Base-by-base conservation (phyloP, 441 rosid genomes). In the Bocquillonia castaneifolia region DNA sequence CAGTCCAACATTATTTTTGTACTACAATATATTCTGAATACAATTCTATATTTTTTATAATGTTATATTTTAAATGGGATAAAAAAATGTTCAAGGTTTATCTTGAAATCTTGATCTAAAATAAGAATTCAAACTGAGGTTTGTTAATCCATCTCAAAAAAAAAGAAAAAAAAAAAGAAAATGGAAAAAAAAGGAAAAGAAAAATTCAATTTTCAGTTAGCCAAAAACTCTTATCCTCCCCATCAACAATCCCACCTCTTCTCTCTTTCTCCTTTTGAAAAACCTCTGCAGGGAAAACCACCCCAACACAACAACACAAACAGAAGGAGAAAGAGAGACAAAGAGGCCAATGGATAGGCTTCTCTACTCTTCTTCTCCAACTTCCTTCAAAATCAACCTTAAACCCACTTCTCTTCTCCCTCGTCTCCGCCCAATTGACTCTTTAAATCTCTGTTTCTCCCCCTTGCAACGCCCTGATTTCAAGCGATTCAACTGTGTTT, bases 301-400 rank as follows among this genome's bases (percentile, higher is more conserved):
- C 42, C 25, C 39, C 15, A 34, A 37, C 18, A 31, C 32, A 57
- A 22, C 9, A 1, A 45, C 48, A 37, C 55, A 45, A 66, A 53
- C 71, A n/a, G n/a, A 50, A 25, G 6, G n/a, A 15, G 5, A 10
- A n/a, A n/a, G n/a, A 59, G 28, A 67, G 63, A 47, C 23, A 56
- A 66, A 48, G 69, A 82, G 77, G 79, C 81, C 87, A 82, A 93
- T 93, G 98, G 98, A 90, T 65, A 85, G 97, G 94, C 94, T 93
- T 83, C 87, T 89, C 0, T 86, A 82, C 70, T 80, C 91, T 29
- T 77, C 93, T 36, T 83, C 91, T 59, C 79, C 96, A 7, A 66
- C 82, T 14, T 78, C 81, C 67, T 66, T 77, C 66, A 83, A 79
- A 74, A 31, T 72, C 55, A 62, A 56, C 18, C 72, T 44, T 20